A percentile compares a stretch with the other conserved stretches of the same genome.
Conservation (phyloP, 441 rosid species). For the Corymbia calophylla region DNA sequence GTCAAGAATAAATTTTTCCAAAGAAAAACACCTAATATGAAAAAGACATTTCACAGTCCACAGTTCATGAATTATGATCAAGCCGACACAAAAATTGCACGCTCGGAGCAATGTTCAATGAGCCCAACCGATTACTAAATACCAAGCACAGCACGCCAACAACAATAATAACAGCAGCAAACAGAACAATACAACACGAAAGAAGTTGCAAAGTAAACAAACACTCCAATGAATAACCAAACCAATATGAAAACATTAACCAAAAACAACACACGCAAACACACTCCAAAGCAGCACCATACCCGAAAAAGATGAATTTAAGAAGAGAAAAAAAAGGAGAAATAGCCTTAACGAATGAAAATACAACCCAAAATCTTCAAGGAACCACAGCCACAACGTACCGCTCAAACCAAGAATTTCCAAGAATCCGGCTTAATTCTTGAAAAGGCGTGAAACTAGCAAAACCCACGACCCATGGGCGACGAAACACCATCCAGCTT, state of each 20-base stretch:
- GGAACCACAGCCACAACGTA: neutral
- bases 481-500: neutral
- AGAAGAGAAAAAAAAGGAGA: neutral
- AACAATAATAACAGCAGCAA: neutral
- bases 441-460: neutral
- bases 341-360: neutral
- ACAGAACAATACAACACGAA: neutral
- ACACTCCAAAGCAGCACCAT: neutral
- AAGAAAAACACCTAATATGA: neutral
- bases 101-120: neutral
- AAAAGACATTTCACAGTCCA: neutral
- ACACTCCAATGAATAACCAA: neutral
- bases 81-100: neutral
- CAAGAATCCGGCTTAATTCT: neutral
- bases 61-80: neutral
- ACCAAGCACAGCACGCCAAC: neutral
- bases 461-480: neutral
- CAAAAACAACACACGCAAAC: neutral
- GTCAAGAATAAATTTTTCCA: neutral
- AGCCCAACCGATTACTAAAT: neutral
- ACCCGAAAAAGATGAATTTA: neutral
- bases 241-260: neutral
- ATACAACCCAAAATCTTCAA: neutral
- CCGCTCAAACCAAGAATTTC: neutral
- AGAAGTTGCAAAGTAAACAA: neutral